A percentile compares a stretch with the other conserved stretches of the same genome.
phyloP scores from a whole-genome alignment of 345 rosid genomes.

The Aurinia saxatilis region DNA sequence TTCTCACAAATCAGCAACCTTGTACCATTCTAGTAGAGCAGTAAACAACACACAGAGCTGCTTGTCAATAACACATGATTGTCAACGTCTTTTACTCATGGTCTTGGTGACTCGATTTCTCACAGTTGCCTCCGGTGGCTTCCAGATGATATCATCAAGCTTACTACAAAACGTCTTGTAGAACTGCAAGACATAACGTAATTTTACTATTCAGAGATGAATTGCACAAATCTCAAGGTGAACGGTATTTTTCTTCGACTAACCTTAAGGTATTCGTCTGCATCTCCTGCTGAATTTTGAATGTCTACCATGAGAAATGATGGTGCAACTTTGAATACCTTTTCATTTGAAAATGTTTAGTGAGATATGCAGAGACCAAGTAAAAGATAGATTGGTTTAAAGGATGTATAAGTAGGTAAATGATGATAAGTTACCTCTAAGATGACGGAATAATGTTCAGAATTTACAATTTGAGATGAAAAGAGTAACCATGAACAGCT shows the following conservation, averaged over 20 bases:
- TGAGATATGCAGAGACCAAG: constrained; percentile 15
- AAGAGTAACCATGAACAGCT: too few species aligned
- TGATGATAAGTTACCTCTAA: too few species aligned
- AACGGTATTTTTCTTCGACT: constrained; percentile 4
- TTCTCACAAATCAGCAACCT: too few species aligned
- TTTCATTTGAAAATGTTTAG: neutral
- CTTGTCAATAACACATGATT: neutral
- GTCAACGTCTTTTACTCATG: constrained; percentile 55
- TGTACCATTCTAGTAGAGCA: too few species aligned
- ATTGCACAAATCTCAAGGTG: neutral
- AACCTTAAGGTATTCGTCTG: constrained; percentile 75
- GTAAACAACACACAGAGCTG: neutral
- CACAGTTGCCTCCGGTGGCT: constrained; percentile 54
- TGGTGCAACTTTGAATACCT: constrained; percentile 95
- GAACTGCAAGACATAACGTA: constrained; percentile 51
- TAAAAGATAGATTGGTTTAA: neutral
- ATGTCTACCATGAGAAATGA: constrained; percentile 79
- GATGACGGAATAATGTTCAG: too few species aligned
- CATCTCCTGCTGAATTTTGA: constrained; percentile 46
- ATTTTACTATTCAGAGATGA: neutral
- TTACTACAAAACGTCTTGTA: constrained; percentile 80
- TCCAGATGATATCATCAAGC: constrained; percentile 94
- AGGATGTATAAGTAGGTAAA: constrained; percentile 11
- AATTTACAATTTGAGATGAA: too few species aligned
- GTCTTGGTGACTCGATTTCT: constrained; percentile 51